Conservation (phyloP, 306 rosid species). For the Quercus parvula region DNA sequence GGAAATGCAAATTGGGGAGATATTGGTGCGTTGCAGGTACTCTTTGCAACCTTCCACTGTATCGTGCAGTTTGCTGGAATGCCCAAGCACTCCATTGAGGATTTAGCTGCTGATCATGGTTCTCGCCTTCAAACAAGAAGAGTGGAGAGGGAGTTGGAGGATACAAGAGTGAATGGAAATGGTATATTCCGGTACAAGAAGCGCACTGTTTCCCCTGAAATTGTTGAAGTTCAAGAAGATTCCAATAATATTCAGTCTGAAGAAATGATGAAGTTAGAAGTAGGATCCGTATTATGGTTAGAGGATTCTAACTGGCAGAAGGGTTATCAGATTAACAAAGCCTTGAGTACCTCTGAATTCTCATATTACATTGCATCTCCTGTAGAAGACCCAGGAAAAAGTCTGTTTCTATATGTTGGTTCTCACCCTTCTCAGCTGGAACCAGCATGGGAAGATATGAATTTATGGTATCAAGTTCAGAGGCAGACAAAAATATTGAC, state of each 20-base stretch:
- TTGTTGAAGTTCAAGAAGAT: slow-evolving; percentile 90
- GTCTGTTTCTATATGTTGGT: slow-evolving; percentile 72
- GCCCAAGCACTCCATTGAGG: slow-evolving; percentile 88
- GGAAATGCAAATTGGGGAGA: slow-evolving; percentile 99
- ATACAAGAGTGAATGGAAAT: slow-evolving; percentile 66
- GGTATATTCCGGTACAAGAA: slow-evolving; percentile 69
- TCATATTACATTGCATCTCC: slow-evolving; percentile 71
- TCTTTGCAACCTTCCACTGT: slow-evolving; percentile 88
- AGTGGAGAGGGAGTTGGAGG: slow-evolving; percentile 76
- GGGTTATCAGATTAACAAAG: slow-evolving; percentile 80
- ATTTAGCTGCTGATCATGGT: slow-evolving; percentile 96
- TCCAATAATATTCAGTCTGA: slow-evolving; percentile 51
- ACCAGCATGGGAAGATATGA: slow-evolving; percentile 99
- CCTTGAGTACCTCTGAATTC: slow-evolving; percentile 47
- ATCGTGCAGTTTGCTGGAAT: slow-evolving; percentile 76
- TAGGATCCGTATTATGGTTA: slow-evolving; percentile 74
- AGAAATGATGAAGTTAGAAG: slow-evolving; percentile 79
- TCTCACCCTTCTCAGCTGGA: slow-evolving; percentile 86
- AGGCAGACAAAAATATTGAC: slow-evolving; percentile 91
- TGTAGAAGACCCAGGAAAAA: slow-evolving; percentile 77
- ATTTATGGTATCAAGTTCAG: slow-evolving; percentile 97
- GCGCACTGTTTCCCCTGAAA: slow-evolving; percentile 75
- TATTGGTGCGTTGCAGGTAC: slow-evolving; percentile 78
- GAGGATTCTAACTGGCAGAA: slow-evolving; percentile 86
- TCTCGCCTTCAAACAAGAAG: slow-evolving; percentile 93